These are phyloP conservation scores for Begonia masoniana DNA, from an alignment of 306 rosid species.

Conservation along the genomic window DNA sequence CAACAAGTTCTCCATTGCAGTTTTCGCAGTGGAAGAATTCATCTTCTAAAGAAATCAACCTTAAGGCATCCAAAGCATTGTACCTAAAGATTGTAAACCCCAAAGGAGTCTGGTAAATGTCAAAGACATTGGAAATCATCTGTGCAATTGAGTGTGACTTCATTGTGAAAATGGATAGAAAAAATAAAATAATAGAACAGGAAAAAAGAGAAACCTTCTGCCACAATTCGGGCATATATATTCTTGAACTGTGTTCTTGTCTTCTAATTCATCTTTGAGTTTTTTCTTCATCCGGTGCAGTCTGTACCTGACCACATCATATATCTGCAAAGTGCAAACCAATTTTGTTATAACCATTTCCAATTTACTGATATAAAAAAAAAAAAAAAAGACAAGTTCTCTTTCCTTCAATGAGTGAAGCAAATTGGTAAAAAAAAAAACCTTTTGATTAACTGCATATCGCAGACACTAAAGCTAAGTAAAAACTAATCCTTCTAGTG, in stretches of 20 bases:
- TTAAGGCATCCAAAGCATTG: constrained; percentile 83
- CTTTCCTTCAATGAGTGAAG: too few relatives aligned
- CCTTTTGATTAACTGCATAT: too few relatives aligned
- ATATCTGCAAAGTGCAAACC: constrained; percentile 63
- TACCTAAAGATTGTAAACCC: constrained; percentile 37
- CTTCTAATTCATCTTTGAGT: constrained; percentile 95
- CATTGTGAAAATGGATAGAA: background rate
- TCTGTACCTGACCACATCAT: constrained; percentile 89
- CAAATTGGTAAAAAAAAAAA: too few relatives aligned
- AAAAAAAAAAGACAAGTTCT: too few relatives aligned
- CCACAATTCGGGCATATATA: constrained; percentile 78
- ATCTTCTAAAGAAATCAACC: constrained; percentile 75
- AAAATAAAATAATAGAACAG: background rate
- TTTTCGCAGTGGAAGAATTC: constrained; percentile 84
- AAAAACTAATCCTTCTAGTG: background rate
- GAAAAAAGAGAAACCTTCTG: constrained; percentile 46
- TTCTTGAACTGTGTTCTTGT: constrained; percentile 88
- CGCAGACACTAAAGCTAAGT: too few relatives aligned
- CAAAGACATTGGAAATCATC: background rate
- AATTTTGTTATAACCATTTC: constrained; percentile 16
- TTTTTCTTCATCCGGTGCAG: constrained; percentile 89
- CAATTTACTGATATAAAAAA: background rate
- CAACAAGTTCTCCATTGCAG: constrained; percentile 76
- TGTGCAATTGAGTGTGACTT: background rate
- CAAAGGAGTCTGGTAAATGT: too few relatives aligned